Conservation (phyloP, 805 yeast species). For the Saccharomyces mikatae region DNA sequence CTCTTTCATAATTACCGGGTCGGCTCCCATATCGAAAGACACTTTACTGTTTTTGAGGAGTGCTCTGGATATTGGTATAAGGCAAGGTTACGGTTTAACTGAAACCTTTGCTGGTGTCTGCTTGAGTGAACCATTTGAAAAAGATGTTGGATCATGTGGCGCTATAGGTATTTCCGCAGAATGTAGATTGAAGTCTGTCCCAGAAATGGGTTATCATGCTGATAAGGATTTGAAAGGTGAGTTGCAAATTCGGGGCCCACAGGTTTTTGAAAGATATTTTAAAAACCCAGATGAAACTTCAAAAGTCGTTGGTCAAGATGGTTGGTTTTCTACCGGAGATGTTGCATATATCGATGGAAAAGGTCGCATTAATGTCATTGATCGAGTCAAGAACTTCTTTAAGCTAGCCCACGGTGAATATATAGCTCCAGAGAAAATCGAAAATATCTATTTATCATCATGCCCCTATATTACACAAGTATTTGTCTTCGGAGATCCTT, state of each 20-base stretch:
- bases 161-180: slow-evolving; percentile 49
- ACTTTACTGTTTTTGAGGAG: slow-evolving; percentile 56
- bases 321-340: slow-evolving; percentile 66
- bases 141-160: slow-evolving; percentile 50
- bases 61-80: slow-evolving; percentile 45
- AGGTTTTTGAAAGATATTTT: slow-evolving; percentile 48
- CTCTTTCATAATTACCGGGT: slow-evolving; percentile 42
- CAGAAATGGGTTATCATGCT: slow-evolving; percentile 49
- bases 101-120: slow-evolving; percentile 62
- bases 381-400: slow-evolving; percentile 73
- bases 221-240: slow-evolving; percentile 48
- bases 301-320: slow-evolving; percentile 45
- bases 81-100: slow-evolving; percentile 72
- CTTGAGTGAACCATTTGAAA: slow-evolving; percentile 39
- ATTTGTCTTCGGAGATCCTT: slow-evolving; percentile 58
- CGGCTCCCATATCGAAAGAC: slow-evolving; percentile 62
- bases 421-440: slow-evolving; percentile 70
- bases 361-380: slow-evolving; percentile 56
- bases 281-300: slow-evolving; percentile 49
- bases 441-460: slow-evolving; percentile 49
- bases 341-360: slow-evolving; percentile 43
- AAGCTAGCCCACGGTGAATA: slow-evolving; percentile 61
- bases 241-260: slow-evolving; percentile 56
- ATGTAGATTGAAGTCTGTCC: slow-evolving; percentile 53
- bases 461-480: slow-evolving; percentile 46